Percentiles rank a stretch among this genome's conserved stretches.
Conservation (phyloP, 164 flowering plant genomes). For the Macadamia integrifolia region DNA sequence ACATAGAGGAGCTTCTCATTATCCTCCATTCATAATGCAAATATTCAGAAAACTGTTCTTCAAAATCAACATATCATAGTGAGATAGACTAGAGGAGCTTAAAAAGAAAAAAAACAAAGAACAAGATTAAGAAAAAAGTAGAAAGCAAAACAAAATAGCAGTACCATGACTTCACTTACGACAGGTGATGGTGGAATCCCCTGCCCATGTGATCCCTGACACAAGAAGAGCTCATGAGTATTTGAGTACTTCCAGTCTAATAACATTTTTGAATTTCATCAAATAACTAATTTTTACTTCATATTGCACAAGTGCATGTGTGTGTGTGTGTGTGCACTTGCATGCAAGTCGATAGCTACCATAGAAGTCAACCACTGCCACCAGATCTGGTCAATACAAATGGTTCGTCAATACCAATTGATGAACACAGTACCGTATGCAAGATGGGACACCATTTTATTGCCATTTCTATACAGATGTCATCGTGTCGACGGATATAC, state of each 20-base stretch:
- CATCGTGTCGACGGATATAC: not conserved
- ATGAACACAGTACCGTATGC: not conserved
- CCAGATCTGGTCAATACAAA: not conserved
- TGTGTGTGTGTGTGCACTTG: too few species aligned
- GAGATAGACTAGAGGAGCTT: not conserved
- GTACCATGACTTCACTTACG: constrained; percentile 31
- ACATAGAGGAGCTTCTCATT: not conserved
- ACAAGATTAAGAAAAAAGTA: too few species aligned
- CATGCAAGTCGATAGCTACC: not conserved
- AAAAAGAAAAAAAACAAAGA: not conserved
- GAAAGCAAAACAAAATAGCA: too few species aligned
- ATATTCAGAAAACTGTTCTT: not conserved
- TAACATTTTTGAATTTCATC: not conserved
- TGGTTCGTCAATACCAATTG: not conserved
- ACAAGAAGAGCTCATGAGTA: not conserved
- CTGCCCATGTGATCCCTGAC: not conserved
- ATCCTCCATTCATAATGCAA: not conserved
- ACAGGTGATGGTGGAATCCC: not conserved
- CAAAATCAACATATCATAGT: not conserved
- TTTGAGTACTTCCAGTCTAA: constrained; percentile 1
- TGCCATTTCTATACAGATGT: not conserved
- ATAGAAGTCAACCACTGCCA: not conserved
- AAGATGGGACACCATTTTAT: not conserved
- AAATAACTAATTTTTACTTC: not conserved
- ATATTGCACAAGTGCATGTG: not conserved